These are phyloP conservation scores for Candida caryicola DNA, from an alignment of 805 yeast species.

Conservation along the genomic window DNA sequence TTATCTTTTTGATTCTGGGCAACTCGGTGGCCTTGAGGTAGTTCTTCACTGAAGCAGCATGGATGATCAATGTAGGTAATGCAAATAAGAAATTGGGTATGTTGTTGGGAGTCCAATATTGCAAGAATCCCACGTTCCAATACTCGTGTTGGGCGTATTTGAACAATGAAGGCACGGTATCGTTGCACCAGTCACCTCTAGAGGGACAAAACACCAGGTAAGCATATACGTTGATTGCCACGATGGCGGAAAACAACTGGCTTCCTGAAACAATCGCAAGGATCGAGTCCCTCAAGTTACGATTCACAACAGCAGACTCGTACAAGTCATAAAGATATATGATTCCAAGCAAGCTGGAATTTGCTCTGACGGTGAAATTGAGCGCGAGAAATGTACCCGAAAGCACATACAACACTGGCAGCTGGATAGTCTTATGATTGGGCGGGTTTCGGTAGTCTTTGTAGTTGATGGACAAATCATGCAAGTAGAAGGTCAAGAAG, in stretches of 20 bases:
- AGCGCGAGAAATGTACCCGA: slow-evolving; percentile 56
- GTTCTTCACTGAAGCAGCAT: slow-evolving; percentile 38
- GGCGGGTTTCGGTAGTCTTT: slow-evolving; percentile 13
- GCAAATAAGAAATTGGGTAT: slow-evolving; percentile 81
- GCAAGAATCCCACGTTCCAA: slow-evolving; percentile 82
- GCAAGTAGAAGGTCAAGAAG: slow-evolving; percentile 51
- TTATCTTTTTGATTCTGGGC: slow-evolving; percentile 20
- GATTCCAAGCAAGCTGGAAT: slow-evolving; percentile 70
- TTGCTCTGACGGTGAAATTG: slow-evolving; percentile 68
- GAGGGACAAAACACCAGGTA: slow-evolving; percentile 63
- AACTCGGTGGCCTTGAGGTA: slow-evolving; percentile 36
- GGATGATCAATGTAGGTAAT: slow-evolving; percentile 57
- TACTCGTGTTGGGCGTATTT: slow-evolving; percentile 72
- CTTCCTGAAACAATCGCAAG: slow-evolving; percentile 54
- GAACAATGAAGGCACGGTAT: slow-evolving; percentile 56
- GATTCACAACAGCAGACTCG: slow-evolving; percentile 15
- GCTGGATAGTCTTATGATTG: slow-evolving; percentile 18
- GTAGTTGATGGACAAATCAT: slow-evolving; percentile 37
- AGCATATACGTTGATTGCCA: slow-evolving; percentile 50
- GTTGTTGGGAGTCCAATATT: slow-evolving; percentile 80
- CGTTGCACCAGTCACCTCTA: slow-evolving; percentile 76
- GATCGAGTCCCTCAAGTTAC: slow-evolving; percentile 15
- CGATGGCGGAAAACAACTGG: slow-evolving; percentile 45
- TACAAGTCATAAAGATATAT: slow-evolving; percentile 58
- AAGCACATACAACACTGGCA: slow-evolving; percentile 30